Base-by-base conservation (phyloP, 495 filamentous ascomycete species). In the Penicillium egyptiacum region DNA sequence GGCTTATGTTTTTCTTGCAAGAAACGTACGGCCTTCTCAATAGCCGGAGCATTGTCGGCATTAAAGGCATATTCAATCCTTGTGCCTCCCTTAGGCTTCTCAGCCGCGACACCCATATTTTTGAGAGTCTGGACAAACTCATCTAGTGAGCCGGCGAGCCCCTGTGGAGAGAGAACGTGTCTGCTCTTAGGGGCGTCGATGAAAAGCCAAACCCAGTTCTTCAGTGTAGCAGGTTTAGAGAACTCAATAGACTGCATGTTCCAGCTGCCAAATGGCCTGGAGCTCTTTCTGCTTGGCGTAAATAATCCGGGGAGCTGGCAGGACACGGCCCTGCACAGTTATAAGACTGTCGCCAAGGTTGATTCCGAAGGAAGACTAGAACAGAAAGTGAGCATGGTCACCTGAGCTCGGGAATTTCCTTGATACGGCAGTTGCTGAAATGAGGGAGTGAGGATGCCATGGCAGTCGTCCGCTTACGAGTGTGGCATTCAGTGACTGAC, bases 311-410 rank as follows among this genome's bases (percentile, higher is more conserved):
- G 0, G 23, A 25, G 82, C 56, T 0, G 37, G 3, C 0, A 94
- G 78, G 17, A 88, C 75, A 14, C 88, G 83, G 8, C 80, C 90
- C 0, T 66, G 65, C 1, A 92, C 85, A 0, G 86, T 87, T 31
- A 92, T 69, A 10, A 94, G 73, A 0, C 77, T 64, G 6, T 76
- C 69, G 9, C 68, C 69, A 0, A 86, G 70, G 4, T 73, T 62
- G 35, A 92, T 67, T 7, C 84, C 83, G 61, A 90, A 91, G 9
- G 66, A 61, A 9, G 56, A 46, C 75, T 82, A 53, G 23, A 46
- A 23, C 26, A 16, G 11, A 35, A 20, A 16, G 52, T 50, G 46
- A 58, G 22, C 2, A 14, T 16, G 9, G 33, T 28, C 40, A 35
- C 17, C 2, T 33, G 49, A 49, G 6, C 14, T 22, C 25, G 22